Evolutionary conservation across 495 filamentous ascomycete species (phyloP), one percentile per base, ranked within the genome.

Genomic region (Aspergillus conjunctus): DNA sequence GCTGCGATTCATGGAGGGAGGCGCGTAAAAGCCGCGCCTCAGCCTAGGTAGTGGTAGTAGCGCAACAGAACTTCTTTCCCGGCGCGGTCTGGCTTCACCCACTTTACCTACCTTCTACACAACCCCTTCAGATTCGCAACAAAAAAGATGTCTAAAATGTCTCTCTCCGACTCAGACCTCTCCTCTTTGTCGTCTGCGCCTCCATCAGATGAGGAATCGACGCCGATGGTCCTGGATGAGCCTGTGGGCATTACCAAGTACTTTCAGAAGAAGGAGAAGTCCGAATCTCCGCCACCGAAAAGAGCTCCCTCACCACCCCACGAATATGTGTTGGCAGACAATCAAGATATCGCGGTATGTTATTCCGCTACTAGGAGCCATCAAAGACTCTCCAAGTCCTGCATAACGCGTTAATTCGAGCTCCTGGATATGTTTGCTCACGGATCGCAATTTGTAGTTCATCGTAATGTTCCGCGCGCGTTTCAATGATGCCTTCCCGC

Each of bases 381-480:
- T 12, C 45, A 12, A 43, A 37, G 54, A 31, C 52, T 39, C 21
- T 18, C 12, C 7, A 39, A 45, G n/a, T 10, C 46, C 31, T 70
- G 64, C 72, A 68, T 62, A 66, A 73, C 73, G 69, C 75, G 73
- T 75, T 61, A 22, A 57, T 56, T 56, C 56, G 62, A 59, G 14
- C 49, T 37, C 21, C 30, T 65, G 71, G 54, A 72, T 66, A 68
- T 69, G 73, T 70, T 75, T 68, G 64, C 76, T 77, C 61, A 76
- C 64, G 62, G 59, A 62, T 75, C 69, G 66, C 67, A 77, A 71
- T 67, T 51, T 57, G 43, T 74, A 97, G 93, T 96, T 98, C 74
- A 91, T 98, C 73, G 91, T 97, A 65, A 97, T 92, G 91, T 98
- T 97, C 74, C 89, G 93, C 71, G 87, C 91, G 74, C 90, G 94